Base-by-base conservation (phyloP, 805 yeast species). In the Candida ortonii region DNA sequence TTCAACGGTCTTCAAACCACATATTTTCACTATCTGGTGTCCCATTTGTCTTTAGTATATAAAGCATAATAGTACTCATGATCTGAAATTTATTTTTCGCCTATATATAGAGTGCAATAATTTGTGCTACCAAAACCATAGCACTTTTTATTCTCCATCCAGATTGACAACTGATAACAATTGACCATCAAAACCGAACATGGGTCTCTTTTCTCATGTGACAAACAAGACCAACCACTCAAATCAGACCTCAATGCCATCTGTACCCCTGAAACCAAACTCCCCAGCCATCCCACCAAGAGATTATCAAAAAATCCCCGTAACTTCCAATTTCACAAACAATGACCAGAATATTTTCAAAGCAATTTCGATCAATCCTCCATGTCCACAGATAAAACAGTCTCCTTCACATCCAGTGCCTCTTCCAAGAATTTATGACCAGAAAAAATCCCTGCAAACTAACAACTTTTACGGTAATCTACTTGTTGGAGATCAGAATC, bases 391-490 rank as follows among this genome's bases (percentile, higher is more conserved):
- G 12, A 47, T 57, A 10, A 21, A 22, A n/a, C 13, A 36, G 75
- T 68, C 88, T 1, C 76, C 75, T 36, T 84, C 85, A 2, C 84
- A 83, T 50, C 79, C 86, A 7, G 66, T 82, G 6, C 78, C 83
- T 78, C 65, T 70, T 37, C 69, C 81, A 5, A 68, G 62, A 38
- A 76, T 70, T 34, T 62, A 59, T 20, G 25, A 36, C 7, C 37
- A 38, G 11, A 48, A 55, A 16, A 88, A 87, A 5, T 62, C 64
- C 9, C 67, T 80, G 18, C 80, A 80, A 41, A 84, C 95, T 6
- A 85, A 85, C 57, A 84, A 84, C 52, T 85, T 84, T 51, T 85
- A 79, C 55, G 80, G 83, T 22, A 85, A 85, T 58, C 59, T 85
- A 56, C 57, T 84, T 8, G 67, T 85, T 22, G 87, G 71, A 1